Conservation (phyloP, 805 yeast species). For the Sugiyamaella valdiviana region DNA sequence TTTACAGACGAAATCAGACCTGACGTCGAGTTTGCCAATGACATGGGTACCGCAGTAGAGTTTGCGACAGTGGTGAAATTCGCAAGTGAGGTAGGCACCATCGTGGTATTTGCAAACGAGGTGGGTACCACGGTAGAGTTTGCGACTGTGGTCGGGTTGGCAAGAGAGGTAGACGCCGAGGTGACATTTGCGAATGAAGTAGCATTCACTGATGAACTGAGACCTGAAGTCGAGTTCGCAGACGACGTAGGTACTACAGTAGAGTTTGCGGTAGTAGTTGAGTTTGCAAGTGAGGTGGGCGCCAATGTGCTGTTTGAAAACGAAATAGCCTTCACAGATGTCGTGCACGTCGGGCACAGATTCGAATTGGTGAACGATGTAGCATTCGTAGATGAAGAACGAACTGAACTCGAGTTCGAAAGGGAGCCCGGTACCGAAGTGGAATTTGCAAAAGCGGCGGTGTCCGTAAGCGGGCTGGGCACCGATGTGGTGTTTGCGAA, state of each 20-base stretch:
- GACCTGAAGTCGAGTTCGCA: background rate
- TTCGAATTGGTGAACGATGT: background rate
- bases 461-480: no score
- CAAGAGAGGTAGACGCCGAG: background rate
- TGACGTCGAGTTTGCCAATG: background rate
- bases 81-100: background rate
- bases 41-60: no score
- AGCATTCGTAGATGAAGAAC: no score
- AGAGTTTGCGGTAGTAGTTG: background rate
- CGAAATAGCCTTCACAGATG: background rate
- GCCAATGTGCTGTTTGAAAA: background rate
- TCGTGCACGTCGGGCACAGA: background rate
- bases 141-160: background rate
- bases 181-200: background rate
- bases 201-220: background rate
- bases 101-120: background rate
- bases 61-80: background rate
- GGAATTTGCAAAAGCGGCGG: no score
- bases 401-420: background rate
- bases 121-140: background rate
- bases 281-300: background rate
- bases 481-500: no score
- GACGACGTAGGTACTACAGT: background rate
- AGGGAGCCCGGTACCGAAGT: background rate
- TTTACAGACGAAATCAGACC: background rate